phyloP scores from a whole-genome alignment of 192 early-diverging fungal species.

The Dimargaris cristalligena region DNA sequence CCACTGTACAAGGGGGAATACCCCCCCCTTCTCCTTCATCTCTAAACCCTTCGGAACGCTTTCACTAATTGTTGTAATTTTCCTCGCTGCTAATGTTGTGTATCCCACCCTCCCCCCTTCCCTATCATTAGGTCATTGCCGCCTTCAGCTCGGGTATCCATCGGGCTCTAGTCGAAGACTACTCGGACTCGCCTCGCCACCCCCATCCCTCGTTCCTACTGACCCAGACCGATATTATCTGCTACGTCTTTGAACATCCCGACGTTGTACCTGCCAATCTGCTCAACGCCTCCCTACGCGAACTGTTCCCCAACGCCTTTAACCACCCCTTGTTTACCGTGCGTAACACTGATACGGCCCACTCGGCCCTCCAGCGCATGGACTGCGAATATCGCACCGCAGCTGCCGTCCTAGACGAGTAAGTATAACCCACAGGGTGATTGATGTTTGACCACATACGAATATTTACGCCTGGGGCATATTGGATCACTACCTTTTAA shows the following conservation, averaged over 20 bases:
- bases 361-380: conserved; percentile 37
- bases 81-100: background rate
- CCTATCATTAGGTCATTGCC: conserved; percentile 17
- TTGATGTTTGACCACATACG: too few relatives aligned
- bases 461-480: too few relatives aligned
- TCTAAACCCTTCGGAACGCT: too few relatives aligned
- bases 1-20: too few relatives aligned
- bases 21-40: too few relatives aligned
- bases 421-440: too few relatives aligned
- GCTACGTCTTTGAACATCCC: conserved; percentile 27
- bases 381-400: conserved; percentile 28
- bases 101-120: background rate
- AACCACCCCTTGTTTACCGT: conserved; percentile 20
- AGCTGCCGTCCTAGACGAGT: conserved; percentile 37
- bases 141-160: conserved; percentile 39
- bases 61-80: too few relatives aligned
- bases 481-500: too few relatives aligned
- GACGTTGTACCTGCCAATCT: conserved; percentile 22
- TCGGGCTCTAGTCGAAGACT: conserved; percentile 37
- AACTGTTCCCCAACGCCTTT: conserved; percentile 5
- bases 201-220: conserved; percentile 26
- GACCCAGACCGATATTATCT: conserved; percentile 43
- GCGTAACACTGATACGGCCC: conserved; percentile 20
- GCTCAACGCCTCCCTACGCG: conserved; percentile 10
- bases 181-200: conserved; percentile 3